Conservation (phyloP, 371 early-diverging fungal genomes). For the Fennellomyces sp. region DNA sequence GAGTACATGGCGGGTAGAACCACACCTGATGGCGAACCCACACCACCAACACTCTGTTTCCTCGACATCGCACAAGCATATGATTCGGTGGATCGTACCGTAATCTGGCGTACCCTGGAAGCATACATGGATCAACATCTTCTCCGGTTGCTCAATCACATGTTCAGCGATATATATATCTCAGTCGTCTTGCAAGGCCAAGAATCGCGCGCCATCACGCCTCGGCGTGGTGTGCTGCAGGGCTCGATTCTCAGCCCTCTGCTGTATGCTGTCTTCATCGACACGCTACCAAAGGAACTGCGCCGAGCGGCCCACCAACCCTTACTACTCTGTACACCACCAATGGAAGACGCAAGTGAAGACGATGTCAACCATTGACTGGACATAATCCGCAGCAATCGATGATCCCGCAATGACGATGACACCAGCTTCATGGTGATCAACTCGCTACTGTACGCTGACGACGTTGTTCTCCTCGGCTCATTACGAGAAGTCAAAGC, state of each 20-base stretch:
- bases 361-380: too few species aligned
- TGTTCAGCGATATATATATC: constrained; percentile 16
- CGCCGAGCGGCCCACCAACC: not conserved
- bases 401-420: not conserved
- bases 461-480: constrained; percentile 33
- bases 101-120: constrained; percentile 12
- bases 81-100: constrained; percentile 14
- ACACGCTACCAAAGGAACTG: constrained; percentile 11
- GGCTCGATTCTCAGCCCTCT: constrained; percentile 25
- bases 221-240: constrained; percentile 23
- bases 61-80: constrained; percentile 28
- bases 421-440: not conserved
- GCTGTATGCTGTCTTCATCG: constrained; percentile 26
- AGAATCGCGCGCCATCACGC: constrained; percentile 6
- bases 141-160: constrained; percentile 4
- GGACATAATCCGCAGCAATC: too few species aligned
- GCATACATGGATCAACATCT: not conserved
- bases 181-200: not conserved
- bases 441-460: constrained; percentile 26
- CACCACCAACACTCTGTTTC: too few species aligned
- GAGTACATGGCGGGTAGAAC: too few species aligned
- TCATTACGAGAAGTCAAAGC: not conserved
- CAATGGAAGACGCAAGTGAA: not conserved
- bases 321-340: not conserved
- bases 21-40: too few species aligned